These are phyloP conservation scores for rapeseed (Brassica napus) DNA, from an alignment of 345 rosid species.

Conservation along the genomic window DNA sequence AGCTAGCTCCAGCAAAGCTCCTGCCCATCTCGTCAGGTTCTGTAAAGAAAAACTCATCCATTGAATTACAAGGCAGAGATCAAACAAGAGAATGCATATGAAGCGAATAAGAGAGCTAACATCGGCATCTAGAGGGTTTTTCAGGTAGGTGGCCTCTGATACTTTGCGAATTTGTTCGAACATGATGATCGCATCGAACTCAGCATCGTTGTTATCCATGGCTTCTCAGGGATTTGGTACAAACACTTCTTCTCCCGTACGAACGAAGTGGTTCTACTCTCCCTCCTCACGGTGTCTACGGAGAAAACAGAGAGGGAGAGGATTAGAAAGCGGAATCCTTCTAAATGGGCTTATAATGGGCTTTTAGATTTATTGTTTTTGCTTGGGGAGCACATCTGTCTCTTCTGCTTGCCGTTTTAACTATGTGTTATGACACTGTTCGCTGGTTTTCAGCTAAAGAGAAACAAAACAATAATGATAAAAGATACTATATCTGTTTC, in stretches of 20 bases:
- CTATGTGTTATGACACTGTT: background rate
- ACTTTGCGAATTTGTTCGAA: conserved; percentile 84
- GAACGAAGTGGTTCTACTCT: background rate
- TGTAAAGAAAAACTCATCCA: conserved; percentile 19
- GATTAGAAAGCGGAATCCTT: background rate
- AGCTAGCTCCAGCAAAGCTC: conserved; percentile 77
- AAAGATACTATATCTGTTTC: background rate
- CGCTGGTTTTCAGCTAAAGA: background rate
- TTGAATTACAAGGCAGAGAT: conserved; percentile 1
- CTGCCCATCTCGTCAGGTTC: conserved; percentile 92
- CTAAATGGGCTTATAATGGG: conserved; percentile 17
- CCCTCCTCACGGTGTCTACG: background rate
- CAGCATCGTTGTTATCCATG: conserved; percentile 63
- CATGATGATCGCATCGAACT: conserved; percentile 65
- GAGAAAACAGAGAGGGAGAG: background rate
- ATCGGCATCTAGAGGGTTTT: conserved; percentile 75
- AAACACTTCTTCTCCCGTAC: conserved; percentile 17
- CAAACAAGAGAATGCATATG: background rate
- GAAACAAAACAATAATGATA: background rate
- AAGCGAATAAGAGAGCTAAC: conserved; percentile 38
- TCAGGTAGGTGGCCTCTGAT: conserved; percentile 60
- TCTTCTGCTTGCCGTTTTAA: conserved; percentile 18
- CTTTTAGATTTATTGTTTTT: background rate
- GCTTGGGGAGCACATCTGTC: background rate
- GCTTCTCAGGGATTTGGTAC: conserved; percentile 10